Conservation (phyloP, 208 protist genomes). For the Leishmania tarentolae region DNA sequence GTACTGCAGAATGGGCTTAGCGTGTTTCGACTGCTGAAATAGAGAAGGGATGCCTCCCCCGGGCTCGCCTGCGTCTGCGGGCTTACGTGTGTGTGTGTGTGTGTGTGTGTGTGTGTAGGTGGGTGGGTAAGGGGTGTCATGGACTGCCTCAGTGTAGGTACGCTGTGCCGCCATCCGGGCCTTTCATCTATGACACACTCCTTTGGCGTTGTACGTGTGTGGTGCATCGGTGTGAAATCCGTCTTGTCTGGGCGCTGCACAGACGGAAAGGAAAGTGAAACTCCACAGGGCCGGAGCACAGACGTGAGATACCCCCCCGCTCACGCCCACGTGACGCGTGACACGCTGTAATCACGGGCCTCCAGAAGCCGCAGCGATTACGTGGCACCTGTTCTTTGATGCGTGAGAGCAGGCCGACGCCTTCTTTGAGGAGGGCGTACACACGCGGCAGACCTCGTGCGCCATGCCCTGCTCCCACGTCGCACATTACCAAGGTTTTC, state of each 20-base stretch:
- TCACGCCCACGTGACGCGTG: not conserved
- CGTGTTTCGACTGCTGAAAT: slow-evolving; percentile 46
- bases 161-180: not conserved
- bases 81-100: not conserved
- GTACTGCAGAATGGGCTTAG: slow-evolving; percentile 39
- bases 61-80: not conserved
- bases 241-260: not conserved
- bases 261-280: not conserved
- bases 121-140: not conserved
- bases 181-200: not conserved
- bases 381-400: not conserved
- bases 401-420: not conserved
- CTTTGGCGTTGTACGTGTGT: not conserved
- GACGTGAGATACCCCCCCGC: not conserved
- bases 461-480: not conserved
- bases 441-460: not conserved
- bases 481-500: not conserved
- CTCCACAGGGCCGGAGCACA: not conserved
- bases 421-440: not conserved
- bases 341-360: not conserved
- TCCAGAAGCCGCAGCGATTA: not conserved
- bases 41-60: not conserved
- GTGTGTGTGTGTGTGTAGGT: not conserved
- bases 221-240: not conserved
- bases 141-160: not conserved